Conservation (phyloP, 2,329 filamentous ascomycete genomes). For the Emergomyces pasteurianus region DNA sequence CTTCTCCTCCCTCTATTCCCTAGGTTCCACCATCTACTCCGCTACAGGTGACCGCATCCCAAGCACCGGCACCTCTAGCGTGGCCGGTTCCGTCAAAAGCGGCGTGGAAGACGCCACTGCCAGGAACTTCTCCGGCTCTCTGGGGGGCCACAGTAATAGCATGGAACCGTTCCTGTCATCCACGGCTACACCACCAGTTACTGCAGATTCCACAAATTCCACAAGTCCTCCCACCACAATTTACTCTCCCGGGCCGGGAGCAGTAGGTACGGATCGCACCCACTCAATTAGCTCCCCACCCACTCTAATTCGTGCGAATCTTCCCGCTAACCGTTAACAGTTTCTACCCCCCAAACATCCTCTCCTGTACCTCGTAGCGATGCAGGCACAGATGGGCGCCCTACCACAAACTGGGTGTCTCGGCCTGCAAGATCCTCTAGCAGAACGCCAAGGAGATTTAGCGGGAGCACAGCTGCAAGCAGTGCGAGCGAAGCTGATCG, state of each 20-base stretch:
- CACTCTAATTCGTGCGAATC: background rate
- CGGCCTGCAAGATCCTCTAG: slow-evolving; percentile 47
- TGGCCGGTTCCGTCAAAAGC: slow-evolving; percentile 29
- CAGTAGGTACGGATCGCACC: background rate
- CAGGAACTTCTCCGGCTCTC: background rate
- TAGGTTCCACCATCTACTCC: slow-evolving; percentile 13
- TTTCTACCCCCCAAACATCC: background rate
- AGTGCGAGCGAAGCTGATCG: slow-evolving; percentile 57
- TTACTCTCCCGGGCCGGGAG: background rate
- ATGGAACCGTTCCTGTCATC: background rate
- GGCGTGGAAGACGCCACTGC: slow-evolving; percentile 10
- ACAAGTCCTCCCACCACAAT: background rate
- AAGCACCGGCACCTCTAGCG: slow-evolving; percentile 14
- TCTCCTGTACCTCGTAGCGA: slow-evolving; percentile 6
- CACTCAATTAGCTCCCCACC: background rate
- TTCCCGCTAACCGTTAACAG: background rate
- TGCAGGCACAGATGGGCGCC: slow-evolving; percentile 13
- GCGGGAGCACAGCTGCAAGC: slow-evolving; percentile 68
- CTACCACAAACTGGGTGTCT: slow-evolving; percentile 11
- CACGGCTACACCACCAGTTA: background rate
- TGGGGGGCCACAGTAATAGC: background rate
- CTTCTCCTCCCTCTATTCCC: slow-evolving; percentile 59
- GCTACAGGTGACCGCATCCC: slow-evolving; percentile 15
- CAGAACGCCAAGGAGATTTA: slow-evolving; percentile 61
- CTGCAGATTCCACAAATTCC: background rate